Evolutionary conservation across 2,329 filamentous ascomycete species (phyloP), one percentile per base, ranked within the genome.

Genomic region (Aspergillus hortae): DNA sequence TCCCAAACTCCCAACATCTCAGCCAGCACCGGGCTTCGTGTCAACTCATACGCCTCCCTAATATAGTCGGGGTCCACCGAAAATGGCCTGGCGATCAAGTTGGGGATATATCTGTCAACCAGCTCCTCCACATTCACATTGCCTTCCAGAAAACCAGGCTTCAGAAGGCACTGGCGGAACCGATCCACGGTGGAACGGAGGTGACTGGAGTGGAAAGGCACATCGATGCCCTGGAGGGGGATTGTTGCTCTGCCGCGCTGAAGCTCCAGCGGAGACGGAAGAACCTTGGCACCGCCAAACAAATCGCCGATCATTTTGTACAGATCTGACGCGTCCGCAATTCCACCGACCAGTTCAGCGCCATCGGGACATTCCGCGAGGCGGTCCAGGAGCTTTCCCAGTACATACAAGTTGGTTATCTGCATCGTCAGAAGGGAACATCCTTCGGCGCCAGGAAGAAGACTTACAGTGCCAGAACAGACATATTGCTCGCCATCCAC

Each of bases 191-290:
- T 92, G 33, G 90, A 95, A 48, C 92, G 89, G 74, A 97, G 77
- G 80, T 96, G 96, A 11, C 92, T 97, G 61, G 88, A 92, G 81
- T 97, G 92, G 87, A 97, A 97, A 32, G 92, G 92, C 68, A 96
- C 92, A 65, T 97, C 58, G 14, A 60, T 92, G 52, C 92, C 92
- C 66, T 88, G 89, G 55, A 97, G 87, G 38, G 92, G 92, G 62
- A 96, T 96, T 11, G 92, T 96, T 23, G 92, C 92, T 67, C 92
- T 94, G n/a, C 92, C 92, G 61, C 92, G 89, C 78, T 96, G 84
- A 42, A 97, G 84, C 60, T 92, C 88, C 47, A 96, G 75, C 21
- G 92, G 92, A 66, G 82, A 80, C 95, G 67, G 83, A 80, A 59
- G 51, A 7, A 25, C 21, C 61, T 89, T 81, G 4, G 92, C 96